Base-by-base conservation (phyloP, 2,329 filamentous ascomycete genomes). In the Ophiostoma fasciatum region DNA sequence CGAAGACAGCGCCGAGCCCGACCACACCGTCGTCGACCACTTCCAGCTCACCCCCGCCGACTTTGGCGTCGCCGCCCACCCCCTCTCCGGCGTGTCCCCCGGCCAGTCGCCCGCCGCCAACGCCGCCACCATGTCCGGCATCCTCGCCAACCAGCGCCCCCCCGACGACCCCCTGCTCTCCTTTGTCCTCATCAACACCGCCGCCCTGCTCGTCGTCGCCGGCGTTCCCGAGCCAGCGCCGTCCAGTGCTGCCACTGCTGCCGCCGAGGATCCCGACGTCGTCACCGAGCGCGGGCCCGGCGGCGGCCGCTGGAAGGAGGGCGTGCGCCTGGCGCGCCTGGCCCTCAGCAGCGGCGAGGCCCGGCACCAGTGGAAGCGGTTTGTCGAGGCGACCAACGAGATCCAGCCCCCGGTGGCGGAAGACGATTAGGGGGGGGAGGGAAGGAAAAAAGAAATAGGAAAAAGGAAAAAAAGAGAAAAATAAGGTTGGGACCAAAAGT, bases 141-240 rank as follows among this genome's bases (percentile, higher is more conserved):
- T 98, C 29, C 59, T 98, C 39, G 66, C 68, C 35, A 79, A 81
- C 43, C 70, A 92, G 55, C 56, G 92, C 31, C 62, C 74, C 1
- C 68, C 69, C 10, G 74, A 93, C 47, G 74, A 94, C 48, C 84
- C 90, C 0, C 82, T 98, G 35, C 58, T 94, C 42, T 79, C 93
- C 52, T 98, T 98, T 51, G 84, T 98, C 15, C 67, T 96, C 35
- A 81, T 96, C 59, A 98, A 98, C 52, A 82, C 88, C 2, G 87
- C 88, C 0, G 83, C 85, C 2, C 61, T 98, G 35, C 70, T 98
- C 36, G 88, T 93, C 0, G 71, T 81, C 4, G 74, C 79, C 0
- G 80, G 93, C 39, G 68, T 66, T 21, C 83, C 82, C 1, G 61
- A 67, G 31, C 82, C 78, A 1, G n/a, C n/a, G n/a, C n/a, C n/a